Conservation (phyloP, 768 basidiomycete genomes). For the Lactarius sp. region DNA sequence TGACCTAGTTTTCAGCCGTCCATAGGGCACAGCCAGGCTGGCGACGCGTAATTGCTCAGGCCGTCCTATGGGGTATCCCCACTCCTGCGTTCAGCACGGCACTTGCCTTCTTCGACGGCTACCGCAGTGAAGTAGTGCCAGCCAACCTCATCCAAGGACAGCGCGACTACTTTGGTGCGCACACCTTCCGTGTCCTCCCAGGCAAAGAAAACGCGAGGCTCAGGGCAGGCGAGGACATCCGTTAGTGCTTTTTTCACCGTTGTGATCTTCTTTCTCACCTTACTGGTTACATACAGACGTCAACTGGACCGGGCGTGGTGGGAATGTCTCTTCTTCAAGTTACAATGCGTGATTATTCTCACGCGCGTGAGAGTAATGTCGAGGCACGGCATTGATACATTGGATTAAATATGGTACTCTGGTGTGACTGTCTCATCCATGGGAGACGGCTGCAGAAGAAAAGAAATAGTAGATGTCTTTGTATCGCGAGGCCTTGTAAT, state of each 20-base stretch:
- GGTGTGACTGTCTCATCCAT: neutral
- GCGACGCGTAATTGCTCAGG: conserved; percentile 95
- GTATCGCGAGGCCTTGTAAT: conserved; percentile 11
- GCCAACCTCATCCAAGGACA: conserved; percentile 95
- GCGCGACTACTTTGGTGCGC: conserved; percentile 99
- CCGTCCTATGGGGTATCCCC: conserved; percentile 95
- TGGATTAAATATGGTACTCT: conserved; percentile 7
- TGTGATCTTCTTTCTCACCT: conserved; percentile 13
- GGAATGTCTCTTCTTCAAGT: conserved; percentile 84
- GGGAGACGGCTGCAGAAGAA: neutral
- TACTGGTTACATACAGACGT: conserved; percentile 52
- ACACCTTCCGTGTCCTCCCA: conserved; percentile 92
- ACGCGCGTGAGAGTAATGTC: neutral
- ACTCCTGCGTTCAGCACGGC: conserved; percentile 98
- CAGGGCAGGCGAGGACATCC: conserved; percentile 79
- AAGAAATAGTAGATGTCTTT: conserved; percentile 14
- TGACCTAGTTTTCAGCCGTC: conserved; percentile 48
- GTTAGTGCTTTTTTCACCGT: conserved; percentile 43
- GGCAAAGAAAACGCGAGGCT: conserved; percentile 86
- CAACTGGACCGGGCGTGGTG: conserved; percentile 99
- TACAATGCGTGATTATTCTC: conserved; percentile 57
- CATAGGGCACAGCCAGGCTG: conserved; percentile 96
- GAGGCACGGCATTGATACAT: neutral
- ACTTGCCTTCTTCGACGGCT: conserved; percentile 97
- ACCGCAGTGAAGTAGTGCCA: conserved; percentile 90